These are phyloP conservation scores for Chaetomiaceae sp. DNA, from an alignment of 2,329 filamentous ascomycete genomes.

Conservation along the genomic window DNA sequence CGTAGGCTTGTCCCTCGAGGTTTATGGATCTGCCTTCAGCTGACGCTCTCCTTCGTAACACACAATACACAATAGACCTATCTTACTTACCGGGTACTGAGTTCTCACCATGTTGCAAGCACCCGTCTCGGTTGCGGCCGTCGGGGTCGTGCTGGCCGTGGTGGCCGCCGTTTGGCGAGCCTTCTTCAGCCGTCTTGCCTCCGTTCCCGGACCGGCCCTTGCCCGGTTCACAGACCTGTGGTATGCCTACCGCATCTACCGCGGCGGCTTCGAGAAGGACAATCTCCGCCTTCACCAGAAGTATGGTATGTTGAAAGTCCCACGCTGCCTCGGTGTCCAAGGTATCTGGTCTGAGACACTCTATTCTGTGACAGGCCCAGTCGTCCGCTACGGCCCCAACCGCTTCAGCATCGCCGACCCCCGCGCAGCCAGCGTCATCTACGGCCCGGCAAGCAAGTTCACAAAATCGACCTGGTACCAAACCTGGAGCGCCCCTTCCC, in stretches of 20 bases:
- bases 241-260: conserved; percentile 1
- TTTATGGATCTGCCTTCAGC: too few species aligned
- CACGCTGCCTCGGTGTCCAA: not conserved
- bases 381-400: not conserved
- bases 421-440: not conserved
- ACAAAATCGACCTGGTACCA: not conserved
- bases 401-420: not conserved
- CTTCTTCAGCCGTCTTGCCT: too few species aligned
- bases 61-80: too few species aligned
- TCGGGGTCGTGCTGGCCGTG: not conserved
- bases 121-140: not conserved
- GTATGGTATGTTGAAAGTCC: conserved; percentile 1
- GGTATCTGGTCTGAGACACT: too few species aligned
- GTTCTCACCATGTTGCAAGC: not conserved
- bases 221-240: not conserved
- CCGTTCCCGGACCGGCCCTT: not conserved
- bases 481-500: not conserved
- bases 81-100: too few species aligned
- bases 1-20: too few species aligned
- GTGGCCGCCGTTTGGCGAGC: too few species aligned
- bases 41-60: too few species aligned
- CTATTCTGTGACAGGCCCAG: not conserved
- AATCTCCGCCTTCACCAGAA: not conserved
- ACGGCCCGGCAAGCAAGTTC: not conserved
- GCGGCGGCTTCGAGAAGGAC: not conserved